These are phyloP conservation scores for Mucor circinelloides DNA, from an alignment of 371 early-diverging fungal genomes.

Conservation along the genomic window DNA sequence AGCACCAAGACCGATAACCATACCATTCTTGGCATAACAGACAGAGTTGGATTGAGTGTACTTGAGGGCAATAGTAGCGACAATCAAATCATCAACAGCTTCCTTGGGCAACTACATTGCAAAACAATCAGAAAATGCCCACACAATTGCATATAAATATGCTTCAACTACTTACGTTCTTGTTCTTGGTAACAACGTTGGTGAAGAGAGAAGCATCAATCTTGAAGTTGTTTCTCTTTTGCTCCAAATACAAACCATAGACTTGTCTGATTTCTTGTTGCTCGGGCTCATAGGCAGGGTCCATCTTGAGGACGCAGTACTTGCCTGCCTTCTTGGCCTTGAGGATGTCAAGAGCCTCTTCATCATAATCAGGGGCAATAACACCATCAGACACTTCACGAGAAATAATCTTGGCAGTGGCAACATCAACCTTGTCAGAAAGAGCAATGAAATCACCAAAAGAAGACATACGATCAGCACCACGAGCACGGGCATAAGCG, in stretches of 20 bases:
- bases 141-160: not conserved
- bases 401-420: slow-evolving; percentile 94
- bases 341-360: slow-evolving; percentile 89
- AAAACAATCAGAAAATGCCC: not conserved
- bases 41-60: slow-evolving; percentile 98
- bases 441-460: slow-evolving; percentile 98
- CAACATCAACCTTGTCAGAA: slow-evolving; percentile 85
- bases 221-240: slow-evolving; percentile 85
- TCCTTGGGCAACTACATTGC: slow-evolving; percentile 60
- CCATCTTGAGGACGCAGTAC: slow-evolving; percentile 94
- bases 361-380: slow-evolving; percentile 91
- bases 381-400: slow-evolving; percentile 97
- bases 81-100: slow-evolving; percentile 85
- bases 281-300: slow-evolving; percentile 86
- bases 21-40: slow-evolving; percentile 96
- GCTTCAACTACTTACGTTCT: slow-evolving; percentile 45
- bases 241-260: slow-evolving; percentile 89
- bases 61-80: slow-evolving; percentile 96
- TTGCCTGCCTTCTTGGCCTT: slow-evolving; percentile 96
- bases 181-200: slow-evolving; percentile 85
- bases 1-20: slow-evolving; percentile 97
- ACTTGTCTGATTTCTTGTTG: slow-evolving; percentile 90
- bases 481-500: slow-evolving; percentile 90
- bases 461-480: slow-evolving; percentile 97
- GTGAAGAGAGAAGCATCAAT: slow-evolving; percentile 77